Conservation (phyloP, 768 basidiomycete species). For the Mycena capillaripes region DNA sequence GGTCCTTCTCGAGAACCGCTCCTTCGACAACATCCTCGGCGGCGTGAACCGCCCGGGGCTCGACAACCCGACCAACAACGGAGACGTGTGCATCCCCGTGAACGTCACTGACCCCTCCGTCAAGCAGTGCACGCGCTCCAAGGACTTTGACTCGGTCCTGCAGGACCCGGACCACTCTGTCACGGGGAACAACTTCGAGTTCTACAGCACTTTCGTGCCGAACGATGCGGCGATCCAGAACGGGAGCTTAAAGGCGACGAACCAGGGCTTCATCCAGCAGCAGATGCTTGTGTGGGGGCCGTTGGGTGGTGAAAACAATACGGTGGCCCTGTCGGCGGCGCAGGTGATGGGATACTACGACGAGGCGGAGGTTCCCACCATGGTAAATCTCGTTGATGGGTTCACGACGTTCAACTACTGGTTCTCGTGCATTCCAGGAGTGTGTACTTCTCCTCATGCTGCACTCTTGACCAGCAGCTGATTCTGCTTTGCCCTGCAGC, state of each 20-base stretch:
- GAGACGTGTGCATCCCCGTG: conserved; percentile 41
- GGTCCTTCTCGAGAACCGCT: conserved; percentile 46
- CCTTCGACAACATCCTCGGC: conserved; percentile 48
- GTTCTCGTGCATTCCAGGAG: conserved; percentile 48
- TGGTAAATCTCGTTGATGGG: conserved; percentile 40
- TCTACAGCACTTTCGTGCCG: conserved; percentile 42
- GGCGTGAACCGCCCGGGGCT: conserved; percentile 36
- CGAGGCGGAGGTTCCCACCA: conserved; percentile 40
- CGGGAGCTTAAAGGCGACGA: conserved; percentile 28
- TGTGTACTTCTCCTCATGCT: not conserved
- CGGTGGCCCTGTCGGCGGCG: no score
- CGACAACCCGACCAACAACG: conserved; percentile 40
- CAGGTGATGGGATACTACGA: conserved; percentile 45
- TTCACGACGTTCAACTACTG: conserved; percentile 48
- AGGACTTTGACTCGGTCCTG: conserved; percentile 37
- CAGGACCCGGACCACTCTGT: conserved; percentile 44
- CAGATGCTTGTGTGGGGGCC: conserved; percentile 40
- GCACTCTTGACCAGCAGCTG: not conserved
- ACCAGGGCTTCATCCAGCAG: conserved; percentile 44
- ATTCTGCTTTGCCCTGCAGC: conserved; percentile 26
- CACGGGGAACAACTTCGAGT: conserved; percentile 44
- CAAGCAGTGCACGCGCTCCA: conserved; percentile 35
- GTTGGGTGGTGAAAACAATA: no score
- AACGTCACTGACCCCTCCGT: conserved; percentile 36
- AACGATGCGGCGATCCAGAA: conserved; percentile 35